These are phyloP conservation scores for Candida freyschussii DNA, from an alignment of 1,139 yeast genomes.

Conservation along the genomic window DNA sequence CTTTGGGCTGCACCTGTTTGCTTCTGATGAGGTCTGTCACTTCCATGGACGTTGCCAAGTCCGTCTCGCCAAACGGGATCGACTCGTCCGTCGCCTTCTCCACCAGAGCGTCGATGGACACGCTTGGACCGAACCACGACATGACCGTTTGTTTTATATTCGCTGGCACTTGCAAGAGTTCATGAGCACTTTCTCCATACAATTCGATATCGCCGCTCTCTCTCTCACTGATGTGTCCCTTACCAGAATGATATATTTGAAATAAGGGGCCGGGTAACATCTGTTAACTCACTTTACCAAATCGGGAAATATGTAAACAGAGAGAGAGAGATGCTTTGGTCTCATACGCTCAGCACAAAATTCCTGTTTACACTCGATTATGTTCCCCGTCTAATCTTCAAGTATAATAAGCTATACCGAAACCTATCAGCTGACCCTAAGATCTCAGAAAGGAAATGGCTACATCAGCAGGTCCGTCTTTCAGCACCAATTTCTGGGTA, in stretches of 20 bases:
- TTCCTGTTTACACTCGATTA: background rate
- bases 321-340: background rate
- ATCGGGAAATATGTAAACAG: conserved; percentile 22
- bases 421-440: background rate
- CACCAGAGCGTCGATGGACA: conserved; percentile 59
- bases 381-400: too few relatives aligned
- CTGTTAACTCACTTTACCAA: conserved; percentile 7
- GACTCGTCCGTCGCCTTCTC: conserved; percentile 81
- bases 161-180: too few relatives aligned
- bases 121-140: conserved; percentile 57
- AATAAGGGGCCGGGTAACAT: conserved; percentile 3
- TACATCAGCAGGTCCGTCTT: conserved; percentile 20
- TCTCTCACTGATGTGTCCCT: too few relatives aligned
- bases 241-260: background rate
- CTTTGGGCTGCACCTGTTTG: conserved; percentile 75
- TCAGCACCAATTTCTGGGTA: conserved; percentile 49
- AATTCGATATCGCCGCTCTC: too few relatives aligned
- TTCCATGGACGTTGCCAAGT: conserved; percentile 74
- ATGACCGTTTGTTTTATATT: too few relatives aligned
- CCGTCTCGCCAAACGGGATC: conserved; percentile 89
- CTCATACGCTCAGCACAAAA: background rate
- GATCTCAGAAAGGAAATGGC: conserved; percentile 3
- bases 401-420: too few relatives aligned
- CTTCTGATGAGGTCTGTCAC: conserved; percentile 85
- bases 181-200: too few relatives aligned